Conservation (phyloP, 805 yeast species). For the Ogataea neopini region DNA sequence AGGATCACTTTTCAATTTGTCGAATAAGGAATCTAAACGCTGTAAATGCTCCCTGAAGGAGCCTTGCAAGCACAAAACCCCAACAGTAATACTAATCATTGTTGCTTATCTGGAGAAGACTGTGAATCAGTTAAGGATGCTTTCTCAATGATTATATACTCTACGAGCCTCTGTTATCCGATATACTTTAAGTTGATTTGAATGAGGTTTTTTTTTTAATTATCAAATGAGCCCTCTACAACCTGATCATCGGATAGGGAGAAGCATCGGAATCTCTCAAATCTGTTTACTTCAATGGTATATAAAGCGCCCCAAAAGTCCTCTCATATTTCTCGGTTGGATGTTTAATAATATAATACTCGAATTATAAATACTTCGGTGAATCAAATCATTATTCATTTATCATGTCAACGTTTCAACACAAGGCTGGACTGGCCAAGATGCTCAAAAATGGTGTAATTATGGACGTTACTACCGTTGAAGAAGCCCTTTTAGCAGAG, state of each 20-base stretch:
- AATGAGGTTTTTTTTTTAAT: background rate
- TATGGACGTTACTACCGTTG: slow-evolving; percentile 75
- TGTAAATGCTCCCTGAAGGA: slow-evolving; percentile 71
- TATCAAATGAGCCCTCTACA: no score
- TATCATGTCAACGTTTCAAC: slow-evolving; percentile 39
- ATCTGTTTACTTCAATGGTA: background rate
- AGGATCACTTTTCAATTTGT: slow-evolving; percentile 27
- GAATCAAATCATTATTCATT: no score
- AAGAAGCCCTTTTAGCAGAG: slow-evolving; percentile 80
- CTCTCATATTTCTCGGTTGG: no score
- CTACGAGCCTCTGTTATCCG: background rate
- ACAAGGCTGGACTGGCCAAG: slow-evolving; percentile 80
- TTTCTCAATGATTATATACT: no score
- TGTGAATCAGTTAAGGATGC: no score
- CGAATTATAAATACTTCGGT: no score
- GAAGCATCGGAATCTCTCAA: background rate
- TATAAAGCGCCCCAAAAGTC: background rate
- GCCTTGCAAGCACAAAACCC: slow-evolving; percentile 79
- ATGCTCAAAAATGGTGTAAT: slow-evolving; percentile 81
- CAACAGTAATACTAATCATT: slow-evolving; percentile 39
- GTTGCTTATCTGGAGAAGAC: background rate
- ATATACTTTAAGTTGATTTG: background rate
- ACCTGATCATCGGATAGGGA: no score
- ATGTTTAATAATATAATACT: no score
- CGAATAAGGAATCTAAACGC: slow-evolving; percentile 43